These are phyloP conservation scores for Nemania diffusa DNA, from an alignment of 2,329 filamentous ascomycete genomes.

Conservation along the genomic window DNA sequence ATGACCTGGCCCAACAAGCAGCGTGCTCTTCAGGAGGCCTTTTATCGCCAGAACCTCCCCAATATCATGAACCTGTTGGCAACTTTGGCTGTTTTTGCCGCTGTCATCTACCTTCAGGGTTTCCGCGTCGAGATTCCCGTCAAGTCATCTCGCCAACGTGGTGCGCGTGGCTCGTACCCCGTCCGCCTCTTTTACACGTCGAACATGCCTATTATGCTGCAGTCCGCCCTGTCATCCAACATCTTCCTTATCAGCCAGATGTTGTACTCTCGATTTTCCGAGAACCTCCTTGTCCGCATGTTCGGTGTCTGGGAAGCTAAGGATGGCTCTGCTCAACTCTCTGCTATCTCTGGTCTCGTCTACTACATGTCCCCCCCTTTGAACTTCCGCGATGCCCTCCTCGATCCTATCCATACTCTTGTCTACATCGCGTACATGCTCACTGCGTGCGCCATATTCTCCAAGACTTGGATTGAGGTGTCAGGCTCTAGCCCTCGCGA, in stretches of 20 bases:
- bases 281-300: slow-evolving; percentile 97
- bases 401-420: slow-evolving; percentile 96
- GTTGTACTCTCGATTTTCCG: slow-evolving; percentile 98
- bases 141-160: slow-evolving; percentile 99
- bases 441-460: slow-evolving; percentile 96
- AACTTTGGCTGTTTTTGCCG: slow-evolving; percentile 91
- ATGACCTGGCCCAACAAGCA: slow-evolving; percentile 99
- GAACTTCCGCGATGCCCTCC: slow-evolving; percentile 95
- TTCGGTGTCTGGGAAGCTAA: slow-evolving; percentile 98
- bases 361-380: slow-evolving; percentile 99
- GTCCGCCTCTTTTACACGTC: slow-evolving; percentile 99
- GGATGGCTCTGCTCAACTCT: slow-evolving; percentile 95
- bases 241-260: slow-evolving; percentile 99
- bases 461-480: slow-evolving; percentile 99
- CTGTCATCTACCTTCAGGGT: slow-evolving; percentile 98
- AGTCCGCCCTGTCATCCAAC: slow-evolving; percentile 98
- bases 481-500: slow-evolving; percentile 97
- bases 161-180: slow-evolving; percentile 97
- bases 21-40: slow-evolving; percentile 96
- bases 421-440: slow-evolving; percentile 99
- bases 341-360: slow-evolving; percentile 90
- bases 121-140: slow-evolving; percentile 99
- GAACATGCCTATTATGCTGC: slow-evolving; percentile 99
- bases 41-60: slow-evolving; percentile 98
- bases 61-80: slow-evolving; percentile 99